A percentile compares a stretch with the other conserved stretches of the same genome.
Conservation (phyloP, 1,139 yeast genomes). For the Nakaseomyces nivariensis region DNA sequence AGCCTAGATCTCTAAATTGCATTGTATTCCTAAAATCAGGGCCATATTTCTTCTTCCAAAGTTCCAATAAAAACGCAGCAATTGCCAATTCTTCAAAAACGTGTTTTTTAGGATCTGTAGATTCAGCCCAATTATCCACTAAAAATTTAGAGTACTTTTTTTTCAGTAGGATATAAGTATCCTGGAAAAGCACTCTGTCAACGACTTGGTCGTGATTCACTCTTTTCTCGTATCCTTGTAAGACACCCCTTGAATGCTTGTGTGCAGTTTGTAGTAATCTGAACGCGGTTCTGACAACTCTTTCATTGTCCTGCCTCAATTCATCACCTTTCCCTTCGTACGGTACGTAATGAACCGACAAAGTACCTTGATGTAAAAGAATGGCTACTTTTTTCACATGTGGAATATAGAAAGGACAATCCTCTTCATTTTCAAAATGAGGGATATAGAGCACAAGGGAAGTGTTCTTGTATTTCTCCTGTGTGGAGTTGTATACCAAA, state of each 20-base stretch:
- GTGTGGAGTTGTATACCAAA: conserved; percentile 35
- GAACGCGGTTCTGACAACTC: conserved; percentile 74
- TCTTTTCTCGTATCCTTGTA: conserved; percentile 76
- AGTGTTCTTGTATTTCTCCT: conserved; percentile 29
- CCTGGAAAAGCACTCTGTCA: conserved; percentile 73
- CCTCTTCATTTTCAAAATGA: conserved; percentile 49
- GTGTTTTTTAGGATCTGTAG: conserved; percentile 90
- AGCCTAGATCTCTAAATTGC: conserved; percentile 82
- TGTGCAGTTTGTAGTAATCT: conserved; percentile 68
- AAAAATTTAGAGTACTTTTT: conserved; percentile 67
- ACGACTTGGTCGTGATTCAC: conserved; percentile 85
- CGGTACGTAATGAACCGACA: conserved; percentile 78
- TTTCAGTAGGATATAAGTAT: conserved; percentile 69
- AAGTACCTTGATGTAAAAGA: conserved; percentile 37
- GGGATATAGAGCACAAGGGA: conserved; percentile 66
- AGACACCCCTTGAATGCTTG: conserved; percentile 76
- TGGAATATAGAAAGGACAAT: conserved; percentile 82
- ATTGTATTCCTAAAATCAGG: conserved; percentile 36
- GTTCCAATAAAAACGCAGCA: conserved; percentile 87
- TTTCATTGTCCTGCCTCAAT: conserved; percentile 34
- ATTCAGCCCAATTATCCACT: conserved; percentile 83
- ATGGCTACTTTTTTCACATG: conserved; percentile 76
- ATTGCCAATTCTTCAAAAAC: conserved; percentile 95
- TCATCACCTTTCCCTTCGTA: conserved; percentile 29
- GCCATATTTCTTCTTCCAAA: conserved; percentile 59